Conservation (phyloP, 2,329 filamentous ascomycete genomes). For the Rhynchosporium graminicola region DNA sequence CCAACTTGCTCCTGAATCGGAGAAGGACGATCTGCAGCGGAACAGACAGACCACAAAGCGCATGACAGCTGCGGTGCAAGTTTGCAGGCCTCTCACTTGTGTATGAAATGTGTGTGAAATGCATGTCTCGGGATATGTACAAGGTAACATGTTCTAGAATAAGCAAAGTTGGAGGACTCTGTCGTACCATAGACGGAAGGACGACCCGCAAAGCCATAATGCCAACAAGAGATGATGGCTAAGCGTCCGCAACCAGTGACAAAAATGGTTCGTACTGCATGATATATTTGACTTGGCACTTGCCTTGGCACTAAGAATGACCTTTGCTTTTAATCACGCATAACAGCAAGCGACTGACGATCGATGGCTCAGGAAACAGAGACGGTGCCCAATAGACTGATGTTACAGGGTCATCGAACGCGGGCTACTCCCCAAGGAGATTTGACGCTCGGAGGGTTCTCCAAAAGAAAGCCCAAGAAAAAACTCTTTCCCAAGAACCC, state of each 20-base stretch:
- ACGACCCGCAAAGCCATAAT: conserved; percentile 4
- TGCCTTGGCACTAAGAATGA: not conserved
- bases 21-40: conserved; percentile 18
- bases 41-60: conserved; percentile 2
- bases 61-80: not conserved
- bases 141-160: conserved; percentile 1
- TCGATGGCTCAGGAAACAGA: not conserved
- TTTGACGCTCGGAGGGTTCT: not conserved
- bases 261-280: not conserved
- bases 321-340: not conserved
- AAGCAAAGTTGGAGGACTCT: not conserved
- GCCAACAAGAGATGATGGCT: not conserved
- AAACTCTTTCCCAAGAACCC: not conserved
- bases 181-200: not conserved
- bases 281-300: not conserved
- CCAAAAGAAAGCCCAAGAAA: not conserved
- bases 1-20: conserved; percentile 12
- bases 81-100: not conserved
- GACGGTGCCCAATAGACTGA: not conserved
- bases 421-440: not conserved
- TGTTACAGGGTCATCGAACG: not conserved
- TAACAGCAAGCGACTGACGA: not conserved
- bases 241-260: not conserved
- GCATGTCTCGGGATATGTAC: not conserved
- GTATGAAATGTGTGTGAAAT: conserved; percentile 8